phyloP scores from a whole-genome alignment of 2,329 filamentous ascomycete species.

The Pyrenochaeta sp. region DNA sequence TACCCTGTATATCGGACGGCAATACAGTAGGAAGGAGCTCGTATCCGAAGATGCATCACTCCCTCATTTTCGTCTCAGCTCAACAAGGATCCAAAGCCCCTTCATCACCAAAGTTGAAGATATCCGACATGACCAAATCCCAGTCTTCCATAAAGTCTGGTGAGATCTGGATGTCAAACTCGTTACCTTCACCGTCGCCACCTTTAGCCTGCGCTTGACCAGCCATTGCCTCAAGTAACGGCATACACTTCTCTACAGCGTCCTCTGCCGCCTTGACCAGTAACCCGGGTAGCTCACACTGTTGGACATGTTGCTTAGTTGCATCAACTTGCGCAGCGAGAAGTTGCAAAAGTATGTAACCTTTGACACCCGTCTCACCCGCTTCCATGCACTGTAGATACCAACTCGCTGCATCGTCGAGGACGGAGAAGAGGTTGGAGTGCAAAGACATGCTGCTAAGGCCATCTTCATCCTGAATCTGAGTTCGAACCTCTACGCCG shows the following conservation, averaged over 20 bases:
- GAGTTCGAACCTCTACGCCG: conserved; percentile 29
- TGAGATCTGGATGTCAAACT: conserved; percentile 16
- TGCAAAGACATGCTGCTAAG: conserved; percentile 25
- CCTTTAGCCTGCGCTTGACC: conserved; percentile 4
- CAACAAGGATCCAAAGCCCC: background rate
- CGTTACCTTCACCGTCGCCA: background rate
- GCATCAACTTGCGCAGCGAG: conserved; percentile 33
- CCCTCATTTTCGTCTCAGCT: background rate
- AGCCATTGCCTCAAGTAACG: conserved; percentile 30
- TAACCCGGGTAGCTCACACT: conserved; percentile 18
- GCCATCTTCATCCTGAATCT: conserved; percentile 33
- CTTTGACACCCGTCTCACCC: conserved; percentile 43
- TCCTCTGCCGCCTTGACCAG: conserved; percentile 28
- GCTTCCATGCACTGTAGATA: conserved; percentile 31
- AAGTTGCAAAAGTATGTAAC: conserved; percentile 33
- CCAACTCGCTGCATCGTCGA: conserved; percentile 33
- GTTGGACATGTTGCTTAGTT: conserved; percentile 17
- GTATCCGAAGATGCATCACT: too few species aligned
- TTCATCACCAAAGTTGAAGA: conserved; percentile 17
- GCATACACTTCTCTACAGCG: conserved; percentile 23
- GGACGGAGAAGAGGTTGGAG: conserved; percentile 24
- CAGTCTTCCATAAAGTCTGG: conserved; percentile 26
- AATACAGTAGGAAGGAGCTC: too few species aligned
- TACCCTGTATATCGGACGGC: too few species aligned
- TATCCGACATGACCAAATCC: conserved; percentile 26